These are phyloP conservation scores for Strigomonas galati DNA, from an alignment of 208 protist species.

Conservation along the genomic window DNA sequence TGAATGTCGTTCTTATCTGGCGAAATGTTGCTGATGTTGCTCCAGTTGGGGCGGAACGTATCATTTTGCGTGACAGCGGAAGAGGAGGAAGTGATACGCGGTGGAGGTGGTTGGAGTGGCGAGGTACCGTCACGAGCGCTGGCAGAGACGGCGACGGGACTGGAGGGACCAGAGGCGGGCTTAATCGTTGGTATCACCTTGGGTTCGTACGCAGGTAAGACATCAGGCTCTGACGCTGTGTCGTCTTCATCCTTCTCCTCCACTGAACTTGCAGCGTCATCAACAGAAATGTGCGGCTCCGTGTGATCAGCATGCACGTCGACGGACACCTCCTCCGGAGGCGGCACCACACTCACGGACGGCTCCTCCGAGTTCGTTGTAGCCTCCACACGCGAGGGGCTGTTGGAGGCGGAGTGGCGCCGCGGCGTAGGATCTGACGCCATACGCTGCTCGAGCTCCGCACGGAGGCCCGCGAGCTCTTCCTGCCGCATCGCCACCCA, in stretches of 20 bases:
- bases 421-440: neutral
- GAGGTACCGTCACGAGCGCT: neutral
- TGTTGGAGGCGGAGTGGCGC: neutral
- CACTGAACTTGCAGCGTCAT: neutral
- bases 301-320: neutral
- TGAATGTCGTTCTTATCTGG: constrained; percentile 29
- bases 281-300: neutral
- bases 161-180: too few species aligned
- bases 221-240: too few species aligned
- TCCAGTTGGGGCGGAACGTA: constrained; percentile 26
- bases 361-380: neutral
- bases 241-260: too few species aligned
- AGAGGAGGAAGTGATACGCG: too few species aligned
- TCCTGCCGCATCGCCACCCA: constrained; percentile 42
- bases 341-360: neutral
- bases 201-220: too few species aligned
- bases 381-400: neutral
- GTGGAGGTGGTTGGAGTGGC: neutral
- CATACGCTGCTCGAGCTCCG: constrained; percentile 23
- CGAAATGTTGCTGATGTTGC: constrained; percentile 39
- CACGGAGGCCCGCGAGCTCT: constrained; percentile 40
- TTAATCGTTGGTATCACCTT: too few species aligned
- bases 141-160: too few species aligned
- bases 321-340: neutral
- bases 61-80: neutral